Base-by-base conservation (phyloP, 768 basidiomycete species). In the Lactifluus hygrophoroides region DNA sequence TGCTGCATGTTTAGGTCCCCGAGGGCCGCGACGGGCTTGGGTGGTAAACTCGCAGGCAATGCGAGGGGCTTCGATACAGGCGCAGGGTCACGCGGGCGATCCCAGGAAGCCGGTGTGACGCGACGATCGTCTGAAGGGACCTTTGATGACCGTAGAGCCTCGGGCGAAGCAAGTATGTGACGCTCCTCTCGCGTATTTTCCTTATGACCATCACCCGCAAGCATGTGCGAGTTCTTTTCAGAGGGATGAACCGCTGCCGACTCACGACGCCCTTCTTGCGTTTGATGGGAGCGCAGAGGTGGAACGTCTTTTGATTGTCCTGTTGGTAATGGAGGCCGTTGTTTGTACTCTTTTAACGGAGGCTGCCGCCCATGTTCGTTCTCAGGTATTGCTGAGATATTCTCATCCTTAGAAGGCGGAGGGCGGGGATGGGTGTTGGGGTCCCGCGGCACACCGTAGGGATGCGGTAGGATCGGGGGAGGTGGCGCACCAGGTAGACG, bases 1-100 rank as follows among this genome's bases (percentile, higher is more conserved):
- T 45, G 45, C 23, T 40, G 51, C n/a, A 58, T 23, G 23, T 42
- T 43, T 13, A 60, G 28, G 19, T 56, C 58, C 23, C 42, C 58
- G 21, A 60, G 54, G n/a, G 58, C 58, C 14, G 58, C 58, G 23
- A 60, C 58, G 11, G 58, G 58, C 34, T 60, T 60, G 11, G 53
- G 42, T 8, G 58, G 58, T 9, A 60, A 50, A 54, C 58, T 56
- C 14, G 58, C 47, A 45, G 58, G 58, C 42, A 60, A 34, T 30
- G 54, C 21, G 23, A 60, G 35, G 7, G 54, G 47, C 16, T 56
- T 60, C 19, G 32, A 37, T 40, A 37, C 5, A 23, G 34, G 48
- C 10, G 19, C 38, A 2, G n/a, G 3, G 21, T 60, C 47, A 43
- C 53, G 58, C 35, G 58, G 58, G 38, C 58, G 58, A 34, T 59